Base-by-base conservation (phyloP, 148 eudicot genomes). In the Hydrangea macrophylla region DNA sequence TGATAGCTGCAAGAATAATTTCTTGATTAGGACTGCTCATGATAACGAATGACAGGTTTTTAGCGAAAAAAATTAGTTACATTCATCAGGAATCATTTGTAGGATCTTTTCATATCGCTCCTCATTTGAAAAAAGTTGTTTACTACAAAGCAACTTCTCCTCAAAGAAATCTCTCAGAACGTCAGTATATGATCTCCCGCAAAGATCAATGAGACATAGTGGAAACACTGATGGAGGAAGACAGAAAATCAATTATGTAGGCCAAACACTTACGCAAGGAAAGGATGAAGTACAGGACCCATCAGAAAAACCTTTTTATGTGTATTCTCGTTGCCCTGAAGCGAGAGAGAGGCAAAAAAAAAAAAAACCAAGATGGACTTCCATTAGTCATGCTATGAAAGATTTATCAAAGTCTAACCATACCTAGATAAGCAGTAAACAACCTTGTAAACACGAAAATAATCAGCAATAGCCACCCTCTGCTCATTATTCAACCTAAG, bases 41-140 rank as follows among this genome's bases (percentile, higher is more conserved):
- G 7, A 25, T 39, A 48, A 48, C 18, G 5, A 48, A n/a, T n/a
- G n/a, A n/a, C n/a, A n/a, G n/a, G n/a, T n/a, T n/a, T n/a, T n/a
- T n/a, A n/a, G n/a, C n/a, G n/a, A n/a, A n/a, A n/a, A n/a, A n/a
- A n/a, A n/a, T n/a, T n/a, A n/a, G n/a, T n/a, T 84, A 91, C 97
- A 80, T 81, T 87, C 88, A 81, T 94, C 99, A 68, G 96, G 96
- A 80, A 94, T 88, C 90, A 85, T 86, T 62, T 87, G 91, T 54
- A 94, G 68, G 40, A 94, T 77, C 84, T 86, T 91, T 78, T 88
- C 95, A 78, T 78, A 94, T 76, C 93, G 79, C 45, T 87, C 88
- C 75, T 85, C 92, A 32, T 78, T 58, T 40, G 88, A 82, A 63
- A 94, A 80, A 39, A 94, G 75, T 48, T 83, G 79, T 78, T 91